Evolutionary conservation across 2,329 filamentous ascomycete genomes (phyloP), one percentile per base, ranked within the genome.

Genomic region (Colletotrichum falcatum): DNA sequence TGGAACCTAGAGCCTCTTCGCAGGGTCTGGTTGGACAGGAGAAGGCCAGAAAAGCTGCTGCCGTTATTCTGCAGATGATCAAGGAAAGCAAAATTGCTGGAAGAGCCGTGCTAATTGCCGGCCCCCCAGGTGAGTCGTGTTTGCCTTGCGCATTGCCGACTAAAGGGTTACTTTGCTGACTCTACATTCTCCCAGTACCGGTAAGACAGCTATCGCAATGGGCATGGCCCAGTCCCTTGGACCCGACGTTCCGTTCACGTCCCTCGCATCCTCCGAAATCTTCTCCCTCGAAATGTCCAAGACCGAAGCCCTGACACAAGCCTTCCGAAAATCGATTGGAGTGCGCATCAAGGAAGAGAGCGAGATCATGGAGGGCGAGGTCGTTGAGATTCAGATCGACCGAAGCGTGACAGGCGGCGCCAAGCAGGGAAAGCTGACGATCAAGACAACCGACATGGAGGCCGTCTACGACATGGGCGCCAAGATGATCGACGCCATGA

Each of bases 401-500:
- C 90, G 96, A 75, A 98, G 95, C 77, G 94, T 99, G 65, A 98
- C 96, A 18, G 96, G 96, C 59, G 94, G 93, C 75, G 97, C 96
- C 78, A 99, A 98, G 87, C 95, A 98, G 86, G 96, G 96, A 78
- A 99, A 99, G 83, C 91, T 99, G 74, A 99, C 96, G 26, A 97
- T 99, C 85, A 99, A 99, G 85, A 99, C 96, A 14, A 98, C 95
- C 69, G 96, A 99, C 81, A 99, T 99, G 96, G 96, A 99, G 83
- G 97, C 96, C 16, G 93, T 99, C 74, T 99, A 98, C 84, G 96
- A 99, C 78, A 98, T 99, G 95, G 96, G 96, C 74, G 95, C 93
- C 75, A 98, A 98, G 84, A 98, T 99, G 96, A 99, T 99, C 75
- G 96, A 99, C 79, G 94, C 94, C 74, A 98, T 99, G 94, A 98